Base-by-base conservation (phyloP, 345 rosid genomes). In the Moricandia arvensis region DNA sequence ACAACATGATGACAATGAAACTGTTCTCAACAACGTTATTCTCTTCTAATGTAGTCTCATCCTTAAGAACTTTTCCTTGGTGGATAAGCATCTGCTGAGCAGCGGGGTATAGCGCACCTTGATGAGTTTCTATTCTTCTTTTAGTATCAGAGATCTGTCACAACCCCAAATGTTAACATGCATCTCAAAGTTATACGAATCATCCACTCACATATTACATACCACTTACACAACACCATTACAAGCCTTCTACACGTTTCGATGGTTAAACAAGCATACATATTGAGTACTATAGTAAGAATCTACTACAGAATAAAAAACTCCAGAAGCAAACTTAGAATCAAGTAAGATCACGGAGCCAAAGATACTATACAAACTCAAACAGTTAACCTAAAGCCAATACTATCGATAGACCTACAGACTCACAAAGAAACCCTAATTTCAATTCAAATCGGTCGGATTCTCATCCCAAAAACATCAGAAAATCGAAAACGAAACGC, bases 1-100 rank as follows among this genome's bases (percentile, higher is more conserved):
- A 74, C 77, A 90, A 66, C 98, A 94, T 94, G 70, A 94, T 82
- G 24, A 94, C 98, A 73, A 91, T 75, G 87, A 91, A 94, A 79
- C 87, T 88, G 75, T 90, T 87, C 84, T 91, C 97, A 24, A 79
- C 81, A 41, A 94, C 89, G 59, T 80, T 84, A 73, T 90, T 91
- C 69, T 85, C 90, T 41, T 80, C 93, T 80, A 94, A 64, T 33
- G 98, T 88, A 3, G 90, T 83, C 69, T 72, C 75, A 74, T 94
- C 95, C 63, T 81, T 84, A 13, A 94, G 91, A 63, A 94, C 90
- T 78, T 90, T 90, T 17, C 97, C 97, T 78, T 91, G 92, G 59
- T 88, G 75, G 64, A 94, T 91, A 16, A 94, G 94, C 94, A 94
- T 88, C 85, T 87, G 98, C 30, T 81, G 87, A 71, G 80, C 76